These are phyloP conservation scores for Termitomyces sp. DNA, from an alignment of 768 basidiomycete species.

Conservation along the genomic window DNA sequence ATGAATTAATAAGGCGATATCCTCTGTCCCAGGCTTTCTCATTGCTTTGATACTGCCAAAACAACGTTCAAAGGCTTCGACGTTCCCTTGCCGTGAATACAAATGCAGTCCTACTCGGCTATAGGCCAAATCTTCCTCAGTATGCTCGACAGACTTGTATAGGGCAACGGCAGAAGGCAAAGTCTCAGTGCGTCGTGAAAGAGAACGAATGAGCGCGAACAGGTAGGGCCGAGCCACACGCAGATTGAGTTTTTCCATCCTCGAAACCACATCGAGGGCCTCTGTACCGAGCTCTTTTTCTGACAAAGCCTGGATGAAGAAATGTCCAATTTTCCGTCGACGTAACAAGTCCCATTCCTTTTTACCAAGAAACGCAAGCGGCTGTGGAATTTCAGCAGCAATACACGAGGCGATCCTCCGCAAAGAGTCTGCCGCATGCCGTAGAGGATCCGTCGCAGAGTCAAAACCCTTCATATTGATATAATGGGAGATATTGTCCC, in stretches of 20 bases:
- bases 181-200: conserved; percentile 31
- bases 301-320: conserved; percentile 41
- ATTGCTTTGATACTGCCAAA: conserved; percentile 33
- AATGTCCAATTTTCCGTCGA: conserved; percentile 28
- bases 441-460: background rate
- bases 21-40: conserved; percentile 21
- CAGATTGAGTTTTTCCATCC: conserved; percentile 35
- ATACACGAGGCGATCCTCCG: conserved; percentile 12
- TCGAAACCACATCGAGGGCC: conserved; percentile 34
- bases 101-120: conserved; percentile 48
- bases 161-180: conserved; percentile 19
- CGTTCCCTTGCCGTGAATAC: conserved; percentile 50
- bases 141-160: conserved; percentile 2
- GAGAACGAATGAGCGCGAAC: conserved; percentile 35
- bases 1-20: conserved; percentile 49
- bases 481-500: conserved; percentile 26
- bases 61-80: conserved; percentile 36
- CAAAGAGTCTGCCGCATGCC: conserved; percentile 5
- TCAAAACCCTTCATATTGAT: conserved; percentile 1
- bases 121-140: conserved; percentile 9
- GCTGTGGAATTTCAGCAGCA: conserved; percentile 26
- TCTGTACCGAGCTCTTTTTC: conserved; percentile 26
- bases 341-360: conserved; percentile 22
- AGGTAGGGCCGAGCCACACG: conserved; percentile 24
- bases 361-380: conserved; percentile 22